phyloP scores from a whole-genome alignment of 345 rosid species.

The Sonneratia caseolaris region DNA sequence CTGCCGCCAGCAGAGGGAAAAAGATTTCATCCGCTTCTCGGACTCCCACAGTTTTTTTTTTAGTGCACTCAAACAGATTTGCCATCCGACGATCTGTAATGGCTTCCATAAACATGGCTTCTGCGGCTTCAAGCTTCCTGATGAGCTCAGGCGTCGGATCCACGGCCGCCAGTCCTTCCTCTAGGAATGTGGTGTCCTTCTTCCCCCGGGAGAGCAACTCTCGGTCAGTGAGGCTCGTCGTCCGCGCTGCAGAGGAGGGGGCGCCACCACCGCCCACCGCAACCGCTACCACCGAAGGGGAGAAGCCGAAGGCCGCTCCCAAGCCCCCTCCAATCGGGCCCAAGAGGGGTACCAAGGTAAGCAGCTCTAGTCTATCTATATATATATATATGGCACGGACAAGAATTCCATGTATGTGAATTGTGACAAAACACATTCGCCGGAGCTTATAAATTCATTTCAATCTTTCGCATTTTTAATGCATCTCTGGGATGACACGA shows the following conservation, averaged over 20 bases:
- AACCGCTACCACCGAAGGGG: conserved; percentile 6
- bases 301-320: conserved; percentile 15
- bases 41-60: not conserved
- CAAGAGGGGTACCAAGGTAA: conserved; percentile 23
- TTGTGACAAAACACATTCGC: too few species aligned
- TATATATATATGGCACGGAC: not conserved
- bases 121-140: conserved; percentile 13
- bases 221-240: conserved; percentile 11
- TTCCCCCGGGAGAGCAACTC: conserved; percentile 13
- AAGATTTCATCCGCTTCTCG: conserved; percentile 6
- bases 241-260: conserved; percentile 9
- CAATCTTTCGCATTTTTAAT: not conserved
- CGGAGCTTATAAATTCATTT: not conserved
- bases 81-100: not conserved
- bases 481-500: too few species aligned
- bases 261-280: conserved; percentile 5
- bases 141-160: conserved; percentile 8
- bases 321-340: conserved; percentile 26
- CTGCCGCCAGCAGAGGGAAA: conserved; percentile 4
- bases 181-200: conserved; percentile 9
- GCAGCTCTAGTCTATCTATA: not conserved
- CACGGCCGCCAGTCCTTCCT: conserved; percentile 4
- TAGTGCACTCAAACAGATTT: not conserved
- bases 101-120: conserved; percentile 18
- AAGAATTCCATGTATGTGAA: too few species aligned